phyloP scores from a whole-genome alignment of 768 basidiomycete species.

The Scleroderma citrinum region DNA sequence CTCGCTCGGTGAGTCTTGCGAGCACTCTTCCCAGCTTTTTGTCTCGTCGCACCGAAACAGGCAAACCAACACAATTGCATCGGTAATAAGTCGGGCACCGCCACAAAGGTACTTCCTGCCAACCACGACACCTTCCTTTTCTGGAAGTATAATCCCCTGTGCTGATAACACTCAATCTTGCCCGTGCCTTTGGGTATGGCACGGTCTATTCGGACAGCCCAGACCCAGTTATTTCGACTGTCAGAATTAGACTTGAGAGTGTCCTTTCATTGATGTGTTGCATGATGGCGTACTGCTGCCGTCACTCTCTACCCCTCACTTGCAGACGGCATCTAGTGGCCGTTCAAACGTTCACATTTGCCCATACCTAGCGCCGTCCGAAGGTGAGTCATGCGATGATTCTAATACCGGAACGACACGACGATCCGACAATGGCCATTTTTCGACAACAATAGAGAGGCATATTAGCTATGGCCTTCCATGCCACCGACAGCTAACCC shows the following conservation, averaged over 20 bases:
- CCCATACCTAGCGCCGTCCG: too few species aligned
- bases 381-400: too few species aligned
- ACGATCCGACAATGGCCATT: not conserved
- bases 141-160: not conserved
- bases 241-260: too few species aligned
- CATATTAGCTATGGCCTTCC: not conserved
- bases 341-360: too few species aligned
- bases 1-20: not conserved
- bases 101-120: constrained; percentile 6
- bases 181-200: not conserved
- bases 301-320: too few species aligned
- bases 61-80: constrained; percentile 16
- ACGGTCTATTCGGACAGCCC: not conserved
- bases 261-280: too few species aligned
- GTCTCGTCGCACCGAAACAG: constrained; percentile 4
- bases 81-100: constrained; percentile 13
- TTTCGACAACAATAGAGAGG: not conserved
- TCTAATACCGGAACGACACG: not conserved
- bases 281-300: too few species aligned
- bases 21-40: constrained; percentile 10
- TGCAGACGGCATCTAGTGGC: too few species aligned
- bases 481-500: not conserved
- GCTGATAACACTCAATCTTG: not conserved
- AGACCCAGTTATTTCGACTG: too few species aligned
- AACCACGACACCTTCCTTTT: constrained; percentile 22